Base-by-base conservation (phyloP, 768 basidiomycete genomes). In the Lactifluus rugatus region DNA sequence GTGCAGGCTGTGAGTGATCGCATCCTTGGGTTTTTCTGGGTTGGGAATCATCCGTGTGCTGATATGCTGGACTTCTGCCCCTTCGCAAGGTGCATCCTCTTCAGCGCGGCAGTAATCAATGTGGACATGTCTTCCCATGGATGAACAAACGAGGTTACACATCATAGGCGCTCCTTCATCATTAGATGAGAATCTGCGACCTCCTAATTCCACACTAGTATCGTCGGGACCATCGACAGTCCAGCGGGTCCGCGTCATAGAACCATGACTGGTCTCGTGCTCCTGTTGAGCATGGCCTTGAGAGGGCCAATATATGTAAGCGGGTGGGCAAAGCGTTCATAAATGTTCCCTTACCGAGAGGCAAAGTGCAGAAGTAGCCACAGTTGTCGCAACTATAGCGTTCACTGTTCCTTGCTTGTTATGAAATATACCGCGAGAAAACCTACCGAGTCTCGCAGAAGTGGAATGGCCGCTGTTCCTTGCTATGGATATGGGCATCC, bases 91-190 rank as follows among this genome's bases (percentile, higher is more conserved):
- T 0, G 65, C 66, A 10, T 57, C 67, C 19, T 70, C 64, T 39
- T 71, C 65, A 1, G 76, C 70, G 1, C 80, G 75, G 62, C 83
- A 84, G 56, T 76, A 79, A 60, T 78, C 81, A 34, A 84, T 69
- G 64, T 84, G 83, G 1, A 71, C 70, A 50, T 84, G 83, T 19
- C 84, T 68, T 0, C 82, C 83, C 68, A 83, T 71, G 14, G 77
- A 69, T 1, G 75, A 72, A 61, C 81, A 84, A 28, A 81, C 66
- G 19, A 83, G 71, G 47, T 74, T 82, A 63, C 83, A 84, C 72
- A 84, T 74, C 79, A 83, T 81, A 0, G 82, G 82, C 0, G 81
- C 81, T 8, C 83, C 81, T 44, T 80, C 78, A 51, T 82, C 80
- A 23, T 75, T 73, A 0, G 76, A 62, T 16, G 74, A 78, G 65